Evolutionary conservation across 2,329 filamentous ascomycete species (phyloP).

Genomic region (Colletotrichum endophyticum): DNA sequence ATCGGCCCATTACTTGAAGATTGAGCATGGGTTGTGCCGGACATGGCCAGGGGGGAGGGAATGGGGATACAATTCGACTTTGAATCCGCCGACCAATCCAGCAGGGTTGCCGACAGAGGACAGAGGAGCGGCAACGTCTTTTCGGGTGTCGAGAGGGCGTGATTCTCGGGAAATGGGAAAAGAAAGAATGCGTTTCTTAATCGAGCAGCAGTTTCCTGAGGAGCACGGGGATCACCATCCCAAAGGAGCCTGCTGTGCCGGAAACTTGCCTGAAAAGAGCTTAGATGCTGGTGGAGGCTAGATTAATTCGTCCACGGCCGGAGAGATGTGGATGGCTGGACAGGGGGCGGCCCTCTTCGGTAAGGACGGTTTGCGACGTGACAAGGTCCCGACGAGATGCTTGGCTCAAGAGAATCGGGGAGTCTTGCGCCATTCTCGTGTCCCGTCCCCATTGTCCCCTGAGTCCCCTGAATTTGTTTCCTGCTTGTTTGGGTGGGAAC

Average conservation of each 20-base stretch:
- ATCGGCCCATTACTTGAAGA: constrained; percentile 4
- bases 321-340: constrained; percentile 5
- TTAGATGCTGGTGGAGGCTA: constrained; percentile 26
- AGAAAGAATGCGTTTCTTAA: constrained; percentile 33
- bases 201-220: constrained; percentile 36
- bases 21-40: not conserved
- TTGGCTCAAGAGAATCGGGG: constrained; percentile 13
- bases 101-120: not conserved
- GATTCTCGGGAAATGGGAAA: constrained; percentile 13
- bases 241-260: constrained; percentile 41
- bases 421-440: constrained; percentile 17
- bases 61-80: not conserved
- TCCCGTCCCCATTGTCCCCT: not conserved
- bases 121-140: not conserved
- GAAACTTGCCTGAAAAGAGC: constrained; percentile 38
- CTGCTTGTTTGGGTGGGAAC: constrained; percentile 18
- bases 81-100: not conserved
- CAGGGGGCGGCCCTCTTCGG: constrained; percentile 25
- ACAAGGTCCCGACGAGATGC: constrained; percentile 17
- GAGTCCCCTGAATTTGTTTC: constrained; percentile 12
- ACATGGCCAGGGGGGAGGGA: not conserved
- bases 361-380: constrained; percentile 27
- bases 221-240: constrained; percentile 39
- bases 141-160: not conserved
- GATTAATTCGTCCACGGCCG: constrained; percentile 10